Evolutionary conservation across 2,329 filamentous ascomycete species (phyloP), one percentile per base, ranked within the genome.

Genomic region (Pleoardoris graminearum): DNA sequence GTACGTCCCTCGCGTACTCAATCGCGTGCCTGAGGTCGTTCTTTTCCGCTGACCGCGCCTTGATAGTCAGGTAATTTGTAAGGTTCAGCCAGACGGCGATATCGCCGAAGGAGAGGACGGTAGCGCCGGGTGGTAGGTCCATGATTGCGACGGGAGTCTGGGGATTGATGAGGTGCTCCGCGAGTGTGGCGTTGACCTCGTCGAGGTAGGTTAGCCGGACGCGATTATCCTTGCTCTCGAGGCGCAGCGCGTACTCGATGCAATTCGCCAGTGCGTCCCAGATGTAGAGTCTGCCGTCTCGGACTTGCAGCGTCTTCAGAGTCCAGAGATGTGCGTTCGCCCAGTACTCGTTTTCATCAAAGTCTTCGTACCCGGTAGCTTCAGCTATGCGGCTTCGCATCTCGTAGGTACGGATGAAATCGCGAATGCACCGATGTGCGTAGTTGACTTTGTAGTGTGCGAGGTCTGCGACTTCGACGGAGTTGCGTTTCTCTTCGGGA

Each of bases 21-120:
- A 64, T 47, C 12, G 66, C 65, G 47, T 65, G 66, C 1, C 59
- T 53, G 0, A 65, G 30, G 14, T 57, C 52, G 30, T 62, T 67
- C 14, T 60, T 48, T 10, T 66, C 62, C 2, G 58, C 54, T 0
- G 46, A 54, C n/a, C 60, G 60, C 11, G 53, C 58, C 30, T 64
- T 65, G 27, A 64, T 41, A 1, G 53, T 52, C 1, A 65, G 29
- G 35, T 67, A 70, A 0, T 48, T 53, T 11, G 46, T 44, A 2
- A 70, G 53, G 27, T 68, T 66, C 4, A 70, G 50, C 42, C 61
- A 54, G 7, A 62, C 55, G 7, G 65, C 64, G 2, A 70, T 48
- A 29, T 69, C 66, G 29, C 69, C 57, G 22, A 62, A 57, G 1
- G 48, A 55, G 17, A 54, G 41, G 1, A 52, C 43, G 1, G 43